A percentile compares a stretch with the other conserved stretches of the same genome.
Evolutionary conservation across 1,284 basidiomycete species (phyloP).

Genomic region (Tilletiopsis washingtonensis): DNA sequence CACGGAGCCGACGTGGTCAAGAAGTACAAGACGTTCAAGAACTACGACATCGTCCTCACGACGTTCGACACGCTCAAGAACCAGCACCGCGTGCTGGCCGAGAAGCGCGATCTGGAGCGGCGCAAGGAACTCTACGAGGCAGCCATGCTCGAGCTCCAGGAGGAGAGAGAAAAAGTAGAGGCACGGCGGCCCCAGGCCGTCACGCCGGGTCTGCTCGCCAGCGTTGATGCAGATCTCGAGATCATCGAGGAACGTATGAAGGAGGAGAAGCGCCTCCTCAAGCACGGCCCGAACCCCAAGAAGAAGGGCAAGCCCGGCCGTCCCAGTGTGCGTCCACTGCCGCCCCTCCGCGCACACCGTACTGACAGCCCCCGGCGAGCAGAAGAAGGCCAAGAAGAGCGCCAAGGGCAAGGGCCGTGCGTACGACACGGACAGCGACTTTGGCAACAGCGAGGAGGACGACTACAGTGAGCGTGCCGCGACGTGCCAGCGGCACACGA

Average conservation of each 20-base stretch:
- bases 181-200: neutral
- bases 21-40: constrained; percentile 29
- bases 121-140: neutral
- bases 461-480: constrained; percentile 1
- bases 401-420: constrained; percentile 51
- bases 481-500: too few species aligned
- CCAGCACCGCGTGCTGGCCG: neutral
- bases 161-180: neutral
- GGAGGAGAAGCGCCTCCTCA: neutral
- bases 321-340: too few species aligned
- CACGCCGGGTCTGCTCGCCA: neutral
- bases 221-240: neutral
- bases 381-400: constrained; percentile 21
- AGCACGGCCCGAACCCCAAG: neutral
- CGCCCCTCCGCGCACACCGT: too few species aligned
- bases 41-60: constrained; percentile 76
- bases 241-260: neutral
- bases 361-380: neutral
- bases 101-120: neutral
- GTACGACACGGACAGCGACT: neutral
- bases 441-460: constrained; percentile 4
- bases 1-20: constrained; percentile 52
- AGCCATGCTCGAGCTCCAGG: neutral
- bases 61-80: constrained; percentile 64
- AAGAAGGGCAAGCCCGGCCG: neutral